Percentiles rank a stretch among this genome's conserved stretches.
Evolutionary conservation across 75 land plant genomes (phyloP).

Genomic region (Pseudotsuga menziesii): DNA sequence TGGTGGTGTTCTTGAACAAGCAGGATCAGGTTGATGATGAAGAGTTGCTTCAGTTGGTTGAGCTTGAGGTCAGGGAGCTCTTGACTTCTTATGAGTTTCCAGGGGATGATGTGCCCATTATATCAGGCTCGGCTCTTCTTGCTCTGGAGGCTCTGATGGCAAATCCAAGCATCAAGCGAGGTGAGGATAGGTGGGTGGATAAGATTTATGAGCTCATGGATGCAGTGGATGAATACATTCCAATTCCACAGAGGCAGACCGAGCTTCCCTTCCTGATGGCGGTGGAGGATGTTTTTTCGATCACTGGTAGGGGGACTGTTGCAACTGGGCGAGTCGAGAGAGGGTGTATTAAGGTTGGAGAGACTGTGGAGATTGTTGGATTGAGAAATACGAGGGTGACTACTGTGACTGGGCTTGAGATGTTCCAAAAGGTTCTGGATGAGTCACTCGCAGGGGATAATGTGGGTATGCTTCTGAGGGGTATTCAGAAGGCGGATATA

Average conservation of each 20-base stretch:
- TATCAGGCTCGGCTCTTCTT: constrained; percentile 80
- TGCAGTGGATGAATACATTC: constrained; percentile 81
- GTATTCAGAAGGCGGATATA: constrained; percentile 69
- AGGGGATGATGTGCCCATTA: constrained; percentile 90
- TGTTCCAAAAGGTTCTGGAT: constrained; percentile 93
- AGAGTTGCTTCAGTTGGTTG: constrained; percentile 85
- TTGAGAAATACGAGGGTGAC: constrained; percentile 68
- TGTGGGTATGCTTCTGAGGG: constrained; percentile 74
- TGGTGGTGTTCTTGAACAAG: constrained; percentile 89
- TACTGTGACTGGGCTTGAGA: constrained; percentile 93
- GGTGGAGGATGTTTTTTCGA: constrained; percentile 93
- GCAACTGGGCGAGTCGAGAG: constrained; percentile 94
- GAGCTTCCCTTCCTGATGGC: constrained; percentile 89
- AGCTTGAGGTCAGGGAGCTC: constrained; percentile 88
- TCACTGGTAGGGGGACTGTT: constrained; percentile 97
- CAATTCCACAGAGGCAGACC: constrained; percentile 70
- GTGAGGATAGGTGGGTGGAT: constrained; percentile 84
- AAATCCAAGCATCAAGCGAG: constrained; percentile 61
- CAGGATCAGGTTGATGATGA: constrained; percentile 81
- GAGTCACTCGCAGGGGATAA: constrained; percentile 89
- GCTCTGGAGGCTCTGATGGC: constrained; percentile 80
- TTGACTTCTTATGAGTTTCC: constrained; percentile 86
- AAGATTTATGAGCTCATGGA: constrained; percentile 89
- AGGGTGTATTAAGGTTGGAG: constrained; percentile 79
- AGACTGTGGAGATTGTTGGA: constrained; percentile 84